Base-by-base conservation (phyloP, 2,329 filamentous ascomycete genomes). In the Knoxdaviesia capensis region DNA sequence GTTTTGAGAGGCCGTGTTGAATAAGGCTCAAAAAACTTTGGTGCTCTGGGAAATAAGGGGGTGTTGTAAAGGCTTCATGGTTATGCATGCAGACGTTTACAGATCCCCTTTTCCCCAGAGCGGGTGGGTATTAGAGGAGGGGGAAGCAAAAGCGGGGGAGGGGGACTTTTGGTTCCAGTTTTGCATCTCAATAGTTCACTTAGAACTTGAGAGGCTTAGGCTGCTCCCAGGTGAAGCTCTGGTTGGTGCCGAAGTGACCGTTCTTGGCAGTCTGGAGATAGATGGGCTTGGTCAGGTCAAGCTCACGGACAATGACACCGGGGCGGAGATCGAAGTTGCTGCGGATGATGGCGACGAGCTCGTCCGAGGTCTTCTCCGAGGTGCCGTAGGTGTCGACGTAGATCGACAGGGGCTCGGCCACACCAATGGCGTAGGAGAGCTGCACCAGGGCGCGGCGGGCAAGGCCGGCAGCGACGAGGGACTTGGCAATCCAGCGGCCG, bases 231-330 rank as follows among this genome's bases (percentile, higher is more conserved):
- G 70, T 77, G 76, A 98, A 98, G 64, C 64, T 70, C 76, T 94
- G 90, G 82, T 94, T 90, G 66, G 86, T 93, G 52, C 71, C 71
- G 68, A 98, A 98, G 77, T 98, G 90, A 55, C 90, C 90, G 69
- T 96, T 96, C 83, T 94, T 94, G 67, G 90, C 90, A 45, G 90
- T 98, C 71, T 88, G 75, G 74, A 77, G 77, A 80, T 98, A 98
- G 71, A 96, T 94, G 59, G 90, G 90, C 66, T 86, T 85, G 64
- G 77, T 80, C 51, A 98, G 75, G 68, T 90, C 80, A 51, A 98
- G 81, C 69, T 94, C 87, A 70, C 85, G 85, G 66, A 96, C 90
- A 56, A 98, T 96, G 62, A 94, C 86, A 78, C 90, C 90, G 45
- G 90, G 90, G 57, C 90, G 79, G 63, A 98, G 77, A 68, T 98